A percentile compares a stretch with the other conserved stretches of the same genome.
Conservation (phyloP, 495 filamentous ascomycete species). For the Penicillium coffeae region DNA sequence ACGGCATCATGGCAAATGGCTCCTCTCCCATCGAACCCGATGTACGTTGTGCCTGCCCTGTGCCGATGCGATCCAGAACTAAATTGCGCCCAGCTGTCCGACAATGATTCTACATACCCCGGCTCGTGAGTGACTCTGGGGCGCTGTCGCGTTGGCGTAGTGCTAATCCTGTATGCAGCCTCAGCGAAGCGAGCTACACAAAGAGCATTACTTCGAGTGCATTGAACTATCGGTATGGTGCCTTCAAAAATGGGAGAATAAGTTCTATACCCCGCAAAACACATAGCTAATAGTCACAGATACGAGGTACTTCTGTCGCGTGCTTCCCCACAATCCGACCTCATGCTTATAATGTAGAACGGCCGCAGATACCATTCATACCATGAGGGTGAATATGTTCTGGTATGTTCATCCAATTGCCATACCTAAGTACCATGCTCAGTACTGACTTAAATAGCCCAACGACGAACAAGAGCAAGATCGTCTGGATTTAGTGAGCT, state of each 20-base stretch:
- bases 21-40: constrained; percentile 29
- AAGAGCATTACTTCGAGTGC: constrained; percentile 39
- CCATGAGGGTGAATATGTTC: constrained; percentile 24
- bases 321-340: neutral
- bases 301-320: constrained; percentile 27
- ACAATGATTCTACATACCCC: constrained; percentile 29
- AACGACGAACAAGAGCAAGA: constrained; percentile 61
- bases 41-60: constrained; percentile 19
- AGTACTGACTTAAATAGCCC: too few relatives aligned
- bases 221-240: constrained; percentile 41
- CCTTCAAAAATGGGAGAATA: neutral
- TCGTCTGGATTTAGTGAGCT: constrained; percentile 63
- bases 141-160: neutral
- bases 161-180: constrained; percentile 13
- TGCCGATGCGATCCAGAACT: neutral
- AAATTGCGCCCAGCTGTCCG: constrained; percentile 15
- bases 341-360: constrained; percentile 13
- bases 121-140: constrained; percentile 30
- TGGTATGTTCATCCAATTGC: constrained; percentile 10
- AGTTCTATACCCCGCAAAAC: neutral
- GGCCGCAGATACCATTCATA: constrained; percentile 28
- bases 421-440: too few relatives aligned
- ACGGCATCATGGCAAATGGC: constrained; percentile 5
- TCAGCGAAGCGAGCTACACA: constrained; percentile 30
- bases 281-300: constrained; percentile 14